A percentile compares a stretch with the other conserved stretches of the same genome.
phyloP scores from a whole-genome alignment of 2,329 filamentous ascomycete genomes.

The Fusarium palustre region DNA sequence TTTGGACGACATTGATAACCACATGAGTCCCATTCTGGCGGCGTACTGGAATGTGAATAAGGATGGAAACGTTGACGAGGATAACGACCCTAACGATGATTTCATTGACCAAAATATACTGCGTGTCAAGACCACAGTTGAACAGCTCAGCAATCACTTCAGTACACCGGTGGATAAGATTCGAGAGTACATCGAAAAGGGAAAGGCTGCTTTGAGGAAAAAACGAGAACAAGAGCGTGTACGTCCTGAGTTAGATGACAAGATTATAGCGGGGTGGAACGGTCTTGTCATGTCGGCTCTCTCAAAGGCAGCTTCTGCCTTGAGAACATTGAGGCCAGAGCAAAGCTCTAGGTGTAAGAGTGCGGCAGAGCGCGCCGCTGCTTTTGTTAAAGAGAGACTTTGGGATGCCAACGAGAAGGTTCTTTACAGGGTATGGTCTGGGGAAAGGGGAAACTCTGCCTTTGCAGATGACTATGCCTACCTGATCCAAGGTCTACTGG shows the following conservation, averaged over 20 bases:
- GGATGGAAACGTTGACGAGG: conserved; percentile 85
- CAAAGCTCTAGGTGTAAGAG: conserved; percentile 70
- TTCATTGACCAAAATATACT: conserved; percentile 95
- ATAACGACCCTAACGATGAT: conserved; percentile 90
- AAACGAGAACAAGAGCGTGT: conserved; percentile 81
- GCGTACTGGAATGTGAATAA: conserved; percentile 86
- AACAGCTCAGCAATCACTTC: conserved; percentile 79
- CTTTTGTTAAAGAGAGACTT: conserved; percentile 78
- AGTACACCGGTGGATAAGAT: conserved; percentile 77
- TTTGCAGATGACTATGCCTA: conserved; percentile 98
- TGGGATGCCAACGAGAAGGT: conserved; percentile 73
- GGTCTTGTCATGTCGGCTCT: conserved; percentile 87
- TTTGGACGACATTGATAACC: conserved; percentile 61
- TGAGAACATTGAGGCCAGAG: conserved; percentile 70
- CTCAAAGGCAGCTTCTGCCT: conserved; percentile 76
- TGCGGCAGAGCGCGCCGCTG: conserved; percentile 75
- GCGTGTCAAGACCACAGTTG: conserved; percentile 74
- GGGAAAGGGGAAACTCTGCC: conserved; percentile 72
- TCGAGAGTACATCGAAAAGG: conserved; percentile 72
- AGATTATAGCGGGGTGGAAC: conserved; percentile 89
- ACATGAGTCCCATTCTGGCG: conserved; percentile 79
- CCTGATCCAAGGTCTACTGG: conserved; percentile 82
- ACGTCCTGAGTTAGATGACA: conserved; percentile 84
- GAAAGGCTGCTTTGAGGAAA: conserved; percentile 74
- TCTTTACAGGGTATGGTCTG: conserved; percentile 80